phyloP scores from a whole-genome alignment of 106 monocot species.

The Triglochin maritima region DNA sequence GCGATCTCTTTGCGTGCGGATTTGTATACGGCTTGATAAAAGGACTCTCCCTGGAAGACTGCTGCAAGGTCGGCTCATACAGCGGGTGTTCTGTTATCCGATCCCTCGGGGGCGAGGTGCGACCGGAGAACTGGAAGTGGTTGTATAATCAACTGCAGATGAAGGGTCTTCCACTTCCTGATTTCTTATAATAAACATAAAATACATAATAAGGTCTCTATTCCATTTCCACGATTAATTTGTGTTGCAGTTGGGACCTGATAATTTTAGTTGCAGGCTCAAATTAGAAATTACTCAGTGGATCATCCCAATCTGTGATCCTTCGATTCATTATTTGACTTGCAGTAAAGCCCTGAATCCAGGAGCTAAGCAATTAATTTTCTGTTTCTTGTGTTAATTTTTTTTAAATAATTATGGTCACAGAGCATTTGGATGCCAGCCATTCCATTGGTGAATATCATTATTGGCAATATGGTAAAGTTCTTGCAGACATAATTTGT shows the following conservation, averaged over 20 bases:
- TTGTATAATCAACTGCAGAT: constrained; percentile 71
- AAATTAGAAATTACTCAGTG: too few relatives aligned
- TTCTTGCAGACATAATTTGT: too few relatives aligned
- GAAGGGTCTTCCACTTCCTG: constrained; percentile 44
- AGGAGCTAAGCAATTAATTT: too few relatives aligned
- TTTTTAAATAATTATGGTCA: too few relatives aligned
- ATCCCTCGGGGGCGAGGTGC: constrained; percentile 76
- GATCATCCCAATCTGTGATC: too few relatives aligned
- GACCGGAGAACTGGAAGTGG: constrained; percentile 91
- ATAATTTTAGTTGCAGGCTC: background rate
- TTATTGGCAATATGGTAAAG: too few relatives aligned
- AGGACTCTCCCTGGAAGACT: constrained; percentile 62
- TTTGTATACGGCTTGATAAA: constrained; percentile 84
- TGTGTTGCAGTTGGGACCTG: background rate
- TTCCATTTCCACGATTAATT: background rate
- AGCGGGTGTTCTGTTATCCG: constrained; percentile 66
- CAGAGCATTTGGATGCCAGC: too few relatives aligned
- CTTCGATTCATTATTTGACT: too few relatives aligned
- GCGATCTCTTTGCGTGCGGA: constrained; percentile 89
- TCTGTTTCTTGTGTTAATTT: too few relatives aligned
- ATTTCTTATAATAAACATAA: constrained; percentile 2
- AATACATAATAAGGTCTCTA: background rate
- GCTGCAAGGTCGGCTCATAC: constrained; percentile 73
- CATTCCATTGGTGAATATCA: too few relatives aligned
- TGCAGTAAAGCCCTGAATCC: too few relatives aligned